These are phyloP conservation scores for Moricandia moricandioides DNA, from an alignment of 345 rosid genomes.

Conservation along the genomic window DNA sequence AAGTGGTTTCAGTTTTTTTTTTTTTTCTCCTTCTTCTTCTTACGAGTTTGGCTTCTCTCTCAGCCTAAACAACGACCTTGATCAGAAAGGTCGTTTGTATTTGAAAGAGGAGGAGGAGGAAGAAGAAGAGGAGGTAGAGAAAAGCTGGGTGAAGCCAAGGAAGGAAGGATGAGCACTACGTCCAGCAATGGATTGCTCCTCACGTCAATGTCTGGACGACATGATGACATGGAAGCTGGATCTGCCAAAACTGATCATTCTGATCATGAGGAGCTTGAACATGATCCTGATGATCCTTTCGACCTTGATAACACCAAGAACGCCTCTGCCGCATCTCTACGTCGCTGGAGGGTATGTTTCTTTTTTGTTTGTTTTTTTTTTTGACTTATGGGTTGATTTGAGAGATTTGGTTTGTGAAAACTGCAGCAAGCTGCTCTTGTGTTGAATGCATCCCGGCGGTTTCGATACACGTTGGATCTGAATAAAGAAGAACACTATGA, in stretches of 20 bases:
- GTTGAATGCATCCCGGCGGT: slow-evolving; percentile 92
- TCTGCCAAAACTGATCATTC: slow-evolving; percentile 25
- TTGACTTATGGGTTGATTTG: neutral
- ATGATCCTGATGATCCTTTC: slow-evolving; percentile 56
- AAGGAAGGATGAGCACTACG: slow-evolving; percentile 42
- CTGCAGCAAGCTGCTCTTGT: slow-evolving; percentile 92
- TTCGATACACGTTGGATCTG: slow-evolving; percentile 95
- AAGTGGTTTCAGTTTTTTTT: slow-evolving; percentile 16
- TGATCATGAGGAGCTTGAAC: slow-evolving; percentile 35
- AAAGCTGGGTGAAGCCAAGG: slow-evolving; percentile 23
- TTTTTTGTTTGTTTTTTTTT: neutral
- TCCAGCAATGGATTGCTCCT: slow-evolving; percentile 39
- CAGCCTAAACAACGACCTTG: slow-evolving; percentile 15
- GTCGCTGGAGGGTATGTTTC: slow-evolving; percentile 67
- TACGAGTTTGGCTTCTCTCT: slow-evolving; percentile 37
- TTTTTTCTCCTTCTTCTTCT: slow-evolving; percentile 5
- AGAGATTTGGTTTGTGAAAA: neutral
- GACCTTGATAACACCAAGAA: slow-evolving; percentile 69
- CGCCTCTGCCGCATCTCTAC: slow-evolving; percentile 57
- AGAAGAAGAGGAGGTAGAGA: neutral
- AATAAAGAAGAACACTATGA: slow-evolving; percentile 78
- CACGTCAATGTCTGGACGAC: slow-evolving; percentile 37
- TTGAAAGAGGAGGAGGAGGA: neutral
- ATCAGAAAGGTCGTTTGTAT: slow-evolving; percentile 16
- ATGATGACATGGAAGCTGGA: slow-evolving; percentile 43